Base-by-base conservation (phyloP, 2,329 filamentous ascomycete genomes). In the Alternaria arborescens region DNA sequence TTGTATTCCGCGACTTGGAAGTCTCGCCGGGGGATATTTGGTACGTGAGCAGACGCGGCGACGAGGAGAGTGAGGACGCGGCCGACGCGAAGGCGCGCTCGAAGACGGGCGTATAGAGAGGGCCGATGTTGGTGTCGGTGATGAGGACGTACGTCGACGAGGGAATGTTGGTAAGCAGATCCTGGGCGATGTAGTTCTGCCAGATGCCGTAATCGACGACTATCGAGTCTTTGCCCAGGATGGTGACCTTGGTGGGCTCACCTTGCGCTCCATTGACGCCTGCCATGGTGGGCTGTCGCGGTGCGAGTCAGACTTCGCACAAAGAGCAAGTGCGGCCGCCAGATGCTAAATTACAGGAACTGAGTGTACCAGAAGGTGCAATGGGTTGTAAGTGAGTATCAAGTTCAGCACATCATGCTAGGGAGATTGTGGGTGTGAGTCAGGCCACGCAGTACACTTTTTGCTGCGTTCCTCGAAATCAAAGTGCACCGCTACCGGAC, bases 141-240 rank as follows among this genome's bases (percentile, higher is more conserved):
- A 99, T 92, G 63, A 99, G 89, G 60, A 98, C 91, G 78, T 98
- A 99, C 62, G 94, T 98, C 18, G 93, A 96, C 20, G 94, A 95
- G 52, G 86, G 80, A 62, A 95, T 84, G 76, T 90, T 91, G 56
- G 85, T 81, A 64, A 98, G 84, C 58, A 99, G 85, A 80, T 99
- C 94, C 69, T 89, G 82, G 54, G 89, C 88, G 65, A 98, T 89
- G 77, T 91, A 95, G 75, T 86, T 86, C 65, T 90, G 87, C 92
- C 94, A 97, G 57, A 99, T 87, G 67, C 91, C 92, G 77, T 97
- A 93, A 77, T 97, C 93, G 73, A 97, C 90, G 66, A 97, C 85
- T 71, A 99, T 98, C 74, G 90, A 91, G 70, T 97, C 92, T 74
- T 92, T 91, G 69, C 93, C 93, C 60, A 99, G 84, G 69, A 99